Base-by-base conservation (phyloP, 106 monocot genomes). In the Ottelia alismoides region DNA sequence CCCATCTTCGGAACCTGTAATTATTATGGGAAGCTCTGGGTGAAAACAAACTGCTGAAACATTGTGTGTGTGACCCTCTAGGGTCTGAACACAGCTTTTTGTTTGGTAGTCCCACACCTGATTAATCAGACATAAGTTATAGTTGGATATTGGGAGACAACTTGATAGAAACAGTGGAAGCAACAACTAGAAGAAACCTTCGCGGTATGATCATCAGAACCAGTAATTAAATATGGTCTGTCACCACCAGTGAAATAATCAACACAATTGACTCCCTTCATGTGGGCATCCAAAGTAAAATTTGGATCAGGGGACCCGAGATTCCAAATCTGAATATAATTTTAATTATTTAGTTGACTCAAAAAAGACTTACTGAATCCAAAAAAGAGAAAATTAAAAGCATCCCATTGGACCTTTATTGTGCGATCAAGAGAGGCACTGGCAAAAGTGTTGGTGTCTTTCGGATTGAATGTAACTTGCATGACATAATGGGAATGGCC, bases 61-160 rank as follows among this genome's bases (percentile, higher is more conserved):
- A n/a, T n/a, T n/a, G n/a, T 92, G 92, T 22, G 85, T 82, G 57
- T 92, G 92, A 21, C 92, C 92, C 71, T 92, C 92, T 31, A 92
- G 82, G 2, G 92, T 86, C 66, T 92, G 85, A 46, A 92, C 85
- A 30, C 92, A 92, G 44, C 78, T 85, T 61, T 79, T 92, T 1
- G 92, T 92, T 79, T 92, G 92, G 61, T 92, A 92, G 62, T 92
- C 92, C 92, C 92, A 92, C n/a, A 92, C 92, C 92, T 92, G 67
- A 22, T 50, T 50, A n/a, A n/a, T n/a, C n/a, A n/a, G n/a, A n/a
- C n/a, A n/a, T n/a, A n/a, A n/a, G n/a, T n/a, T n/a, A n/a, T n/a
- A n/a, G n/a, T n/a, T n/a, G n/a, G n/a, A n/a, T n/a, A n/a, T n/a
- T n/a, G n/a, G n/a, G n/a, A n/a, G n/a, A n/a, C n/a, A n/a, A n/a